These are phyloP conservation scores for Pythium angustatum DNA, from an alignment of 352 stramenopile genomes.

Conservation along the genomic window DNA sequence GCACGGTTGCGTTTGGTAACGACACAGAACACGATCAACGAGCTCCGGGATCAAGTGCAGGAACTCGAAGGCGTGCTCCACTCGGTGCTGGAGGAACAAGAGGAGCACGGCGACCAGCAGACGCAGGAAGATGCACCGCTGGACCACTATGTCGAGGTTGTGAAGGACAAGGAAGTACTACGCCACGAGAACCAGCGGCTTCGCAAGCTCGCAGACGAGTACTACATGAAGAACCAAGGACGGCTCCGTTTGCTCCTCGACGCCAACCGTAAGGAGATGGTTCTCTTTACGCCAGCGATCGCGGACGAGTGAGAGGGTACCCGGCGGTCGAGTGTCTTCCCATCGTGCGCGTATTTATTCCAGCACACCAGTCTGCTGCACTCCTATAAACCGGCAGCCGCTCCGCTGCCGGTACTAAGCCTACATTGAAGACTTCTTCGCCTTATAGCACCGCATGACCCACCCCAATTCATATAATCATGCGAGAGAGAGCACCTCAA, in stretches of 20 bases:
- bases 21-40: conserved; percentile 65
- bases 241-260: conserved; percentile 61
- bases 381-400: too few relatives aligned
- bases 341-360: conserved; percentile 7
- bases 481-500: too few relatives aligned
- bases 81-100: conserved; percentile 24
- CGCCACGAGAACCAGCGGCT: conserved; percentile 69
- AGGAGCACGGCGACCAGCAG: conserved; percentile 12
- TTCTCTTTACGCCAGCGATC: conserved; percentile 25
- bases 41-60: conserved; percentile 53
- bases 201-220: conserved; percentile 61
- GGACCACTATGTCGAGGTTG: conserved; percentile 33
- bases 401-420: too few relatives aligned
- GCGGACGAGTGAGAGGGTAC: conserved; percentile 21
- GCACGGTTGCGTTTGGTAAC: not conserved
- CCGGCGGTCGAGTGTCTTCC: not conserved
- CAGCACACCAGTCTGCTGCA: not conserved
- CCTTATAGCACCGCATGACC: too few relatives aligned
- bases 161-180: conserved; percentile 54
- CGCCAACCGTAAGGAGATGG: conserved; percentile 50
- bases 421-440: too few relatives aligned
- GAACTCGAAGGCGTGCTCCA: conserved; percentile 23
- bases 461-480: too few relatives aligned
- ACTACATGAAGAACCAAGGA: conserved; percentile 82
- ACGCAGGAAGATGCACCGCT: not conserved